Conservation (phyloP, 352 stramenopile genomes). For the Phytophthora cactorum region DNA sequence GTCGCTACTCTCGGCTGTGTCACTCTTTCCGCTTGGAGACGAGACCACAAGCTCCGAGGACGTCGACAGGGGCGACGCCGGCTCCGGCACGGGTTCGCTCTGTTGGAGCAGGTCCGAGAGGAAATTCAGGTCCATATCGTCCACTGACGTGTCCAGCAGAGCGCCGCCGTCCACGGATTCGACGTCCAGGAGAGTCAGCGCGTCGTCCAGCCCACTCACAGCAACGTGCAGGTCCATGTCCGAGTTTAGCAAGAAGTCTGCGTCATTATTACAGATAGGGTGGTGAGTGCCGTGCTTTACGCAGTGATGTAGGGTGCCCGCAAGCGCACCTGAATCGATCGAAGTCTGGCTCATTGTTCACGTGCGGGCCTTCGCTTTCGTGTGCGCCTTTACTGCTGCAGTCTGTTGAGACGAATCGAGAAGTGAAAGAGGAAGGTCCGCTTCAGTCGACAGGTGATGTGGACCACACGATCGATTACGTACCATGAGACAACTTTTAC, state of each 20-base stretch:
- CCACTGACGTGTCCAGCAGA: conserved; percentile 21
- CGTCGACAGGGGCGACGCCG: conserved; percentile 15
- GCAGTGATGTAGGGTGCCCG: neutral
- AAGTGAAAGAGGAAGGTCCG: neutral
- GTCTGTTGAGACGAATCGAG: neutral
- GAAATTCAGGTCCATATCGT: conserved; percentile 42
- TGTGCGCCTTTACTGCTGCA: too few species aligned
- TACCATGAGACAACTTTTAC: neutral
- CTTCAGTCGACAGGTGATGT: neutral
- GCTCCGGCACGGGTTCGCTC: conserved; percentile 28
- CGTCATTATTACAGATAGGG: neutral
- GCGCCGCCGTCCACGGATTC: conserved; percentile 5
- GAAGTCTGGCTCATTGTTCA: conserved; percentile 15
- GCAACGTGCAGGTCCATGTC: conserved; percentile 28
- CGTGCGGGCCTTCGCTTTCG: too few species aligned
- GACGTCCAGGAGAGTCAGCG: conserved; percentile 29
- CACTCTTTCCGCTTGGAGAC: conserved; percentile 30
- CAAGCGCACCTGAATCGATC: conserved; percentile 10
- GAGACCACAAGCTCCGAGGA: conserved; percentile 19
- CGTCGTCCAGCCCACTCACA: conserved; percentile 31
- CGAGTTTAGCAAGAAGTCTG: conserved; percentile 28
- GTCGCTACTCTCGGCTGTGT: conserved; percentile 29
- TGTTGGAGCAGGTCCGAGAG: conserved; percentile 35
- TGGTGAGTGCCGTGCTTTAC: neutral
- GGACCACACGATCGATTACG: neutral